phyloP scores from a whole-genome alignment of 2,329 filamentous ascomycete species.

The Coniochaeta ligniaria region DNA sequence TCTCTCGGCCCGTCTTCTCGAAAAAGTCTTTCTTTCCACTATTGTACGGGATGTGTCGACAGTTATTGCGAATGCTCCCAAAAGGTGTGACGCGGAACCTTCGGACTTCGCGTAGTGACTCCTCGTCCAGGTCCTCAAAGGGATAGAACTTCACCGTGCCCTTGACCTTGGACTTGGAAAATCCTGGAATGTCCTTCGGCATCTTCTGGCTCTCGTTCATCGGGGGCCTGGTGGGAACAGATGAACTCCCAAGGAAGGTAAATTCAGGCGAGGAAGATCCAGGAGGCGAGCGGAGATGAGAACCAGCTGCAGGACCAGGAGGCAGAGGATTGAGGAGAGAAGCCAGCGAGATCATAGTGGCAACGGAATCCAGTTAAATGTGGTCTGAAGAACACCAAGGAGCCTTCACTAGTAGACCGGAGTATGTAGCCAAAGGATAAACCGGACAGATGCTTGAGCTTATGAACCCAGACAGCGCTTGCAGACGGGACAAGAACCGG shows the following conservation, averaged over 20 bases:
- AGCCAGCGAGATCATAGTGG: slow-evolving; percentile 55
- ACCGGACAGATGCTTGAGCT: slow-evolving; percentile 9
- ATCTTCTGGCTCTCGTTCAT: slow-evolving; percentile 45
- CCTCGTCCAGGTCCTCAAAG: slow-evolving; percentile 57
- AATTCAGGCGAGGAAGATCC: slow-evolving; percentile 26
- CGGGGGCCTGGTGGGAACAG: slow-evolving; percentile 15
- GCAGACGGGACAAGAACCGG: slow-evolving; percentile 4
- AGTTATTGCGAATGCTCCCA: slow-evolving; percentile 52
- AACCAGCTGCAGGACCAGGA: slow-evolving; percentile 23
- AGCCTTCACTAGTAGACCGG: neutral
- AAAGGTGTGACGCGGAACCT: slow-evolving; percentile 61
- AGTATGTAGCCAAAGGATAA: neutral
- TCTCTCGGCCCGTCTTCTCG: slow-evolving; percentile 78
- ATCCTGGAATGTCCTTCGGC: slow-evolving; percentile 57
- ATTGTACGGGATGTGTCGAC: slow-evolving; percentile 83
- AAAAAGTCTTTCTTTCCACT: slow-evolving; percentile 89
- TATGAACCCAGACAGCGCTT: slow-evolving; percentile 18
- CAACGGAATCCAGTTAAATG: slow-evolving; percentile 16
- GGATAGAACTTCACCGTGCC: slow-evolving; percentile 69
- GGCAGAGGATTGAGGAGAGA: slow-evolving; percentile 60
- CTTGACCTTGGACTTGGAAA: slow-evolving; percentile 53
- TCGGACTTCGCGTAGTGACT: slow-evolving; percentile 49
- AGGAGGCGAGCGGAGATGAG: slow-evolving; percentile 32
- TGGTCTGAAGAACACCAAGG: slow-evolving; percentile 19
- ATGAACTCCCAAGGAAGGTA: slow-evolving; percentile 8